Evolutionary conservation across 1,284 basidiomycete species (phyloP).

Genomic region (Naganishia sp.): DNA sequence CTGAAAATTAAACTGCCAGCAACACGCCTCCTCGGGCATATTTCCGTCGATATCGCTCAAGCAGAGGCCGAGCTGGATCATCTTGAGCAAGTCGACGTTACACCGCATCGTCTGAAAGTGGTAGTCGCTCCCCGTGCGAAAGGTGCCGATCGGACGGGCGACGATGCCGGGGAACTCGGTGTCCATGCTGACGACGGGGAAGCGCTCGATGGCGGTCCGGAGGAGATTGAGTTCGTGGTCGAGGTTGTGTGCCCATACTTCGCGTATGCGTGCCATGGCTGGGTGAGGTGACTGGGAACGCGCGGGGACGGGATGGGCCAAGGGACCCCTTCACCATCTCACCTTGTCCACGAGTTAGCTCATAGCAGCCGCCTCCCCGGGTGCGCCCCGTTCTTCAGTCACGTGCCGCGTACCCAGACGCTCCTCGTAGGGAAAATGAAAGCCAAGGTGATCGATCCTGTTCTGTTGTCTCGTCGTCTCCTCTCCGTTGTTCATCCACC

Average conservation of each 20-base stretch:
- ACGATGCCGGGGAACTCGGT: conserved; percentile 99
- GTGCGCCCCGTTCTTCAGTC: conserved; percentile 10
- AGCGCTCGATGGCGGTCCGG: conserved; percentile 80
- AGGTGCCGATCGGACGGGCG: conserved; percentile 91
- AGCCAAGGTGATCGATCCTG: conserved; percentile 17
- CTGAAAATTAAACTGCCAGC: conserved; percentile 99
- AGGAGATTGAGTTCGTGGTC: conserved; percentile 88
- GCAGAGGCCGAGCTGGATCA: conserved; percentile 96
- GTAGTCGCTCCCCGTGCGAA: conserved; percentile 96
- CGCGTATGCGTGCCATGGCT: conserved; percentile 33
- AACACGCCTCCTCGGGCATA: conserved; percentile 76
- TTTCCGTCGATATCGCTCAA: conserved; percentile 91
- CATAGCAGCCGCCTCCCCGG: not conserved
- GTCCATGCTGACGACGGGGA: conserved; percentile 96
- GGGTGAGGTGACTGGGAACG: not conserved
- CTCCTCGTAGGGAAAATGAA: conserved; percentile 13
- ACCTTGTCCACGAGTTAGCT: no score
- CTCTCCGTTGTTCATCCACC: not conserved
- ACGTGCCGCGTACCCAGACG: conserved; percentile 3
- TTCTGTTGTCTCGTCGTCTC: not conserved
- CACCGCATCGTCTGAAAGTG: conserved; percentile 99
- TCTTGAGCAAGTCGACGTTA: conserved; percentile 96
- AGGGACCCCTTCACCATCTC: not conserved
- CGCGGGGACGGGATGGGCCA: not conserved
- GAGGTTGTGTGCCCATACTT: conserved; percentile 86